Base-by-base conservation (phyloP, 108 stramenopile species). In the Pseudonitzschia delicatissima region DNA sequence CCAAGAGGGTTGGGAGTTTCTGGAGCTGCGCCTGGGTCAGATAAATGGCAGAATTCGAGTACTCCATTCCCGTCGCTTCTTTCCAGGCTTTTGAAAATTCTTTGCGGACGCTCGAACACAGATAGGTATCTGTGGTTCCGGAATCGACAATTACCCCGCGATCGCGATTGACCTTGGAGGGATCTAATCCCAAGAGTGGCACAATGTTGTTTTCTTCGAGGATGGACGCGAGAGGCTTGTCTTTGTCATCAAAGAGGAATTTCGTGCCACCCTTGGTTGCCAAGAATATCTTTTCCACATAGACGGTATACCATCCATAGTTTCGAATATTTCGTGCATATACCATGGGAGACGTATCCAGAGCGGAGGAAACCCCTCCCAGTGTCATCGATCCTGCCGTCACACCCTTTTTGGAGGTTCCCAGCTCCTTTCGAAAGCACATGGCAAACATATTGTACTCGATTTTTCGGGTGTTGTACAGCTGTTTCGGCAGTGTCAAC, bases 81-180 rank as follows among this genome's bases (percentile, higher is more conserved):
- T 73, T 70, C 92, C 92, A 99, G 0, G 77, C 72, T 9, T 53
- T 73, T 31, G 73, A 71, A 72, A 99, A 97, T 27, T 69, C 81
- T 4, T 63, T 62, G 5, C 84, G 79, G 5, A 83, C 50, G 11
- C 74, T 63, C 40, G 55, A 51, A 44, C 81, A 80, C 34, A 98
- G 69, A 65, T 96, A 96, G 2, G 98, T 97, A 44, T 83, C 82
- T 1, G 96, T 97, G 3, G 98, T 96, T 9, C 96, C 96, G 48
- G 81, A 83, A 80, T 98, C 96, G 17, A 98, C 88, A 77, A 96
- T 97, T 36, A 87, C 94, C 17, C 92, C 93, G 42, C 95, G 88
- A 2, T 96, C 92, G 13, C 74, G 74, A 60, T 94, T 92, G 64
- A 88, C 67, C 4, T 18, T 37, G 2, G 39, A 67, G 13, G 69